Percentiles rank a stretch among this genome's conserved stretches.
phyloP scores from a whole-genome alignment of 805 yeast genomes.

The Candida maesae region DNA sequence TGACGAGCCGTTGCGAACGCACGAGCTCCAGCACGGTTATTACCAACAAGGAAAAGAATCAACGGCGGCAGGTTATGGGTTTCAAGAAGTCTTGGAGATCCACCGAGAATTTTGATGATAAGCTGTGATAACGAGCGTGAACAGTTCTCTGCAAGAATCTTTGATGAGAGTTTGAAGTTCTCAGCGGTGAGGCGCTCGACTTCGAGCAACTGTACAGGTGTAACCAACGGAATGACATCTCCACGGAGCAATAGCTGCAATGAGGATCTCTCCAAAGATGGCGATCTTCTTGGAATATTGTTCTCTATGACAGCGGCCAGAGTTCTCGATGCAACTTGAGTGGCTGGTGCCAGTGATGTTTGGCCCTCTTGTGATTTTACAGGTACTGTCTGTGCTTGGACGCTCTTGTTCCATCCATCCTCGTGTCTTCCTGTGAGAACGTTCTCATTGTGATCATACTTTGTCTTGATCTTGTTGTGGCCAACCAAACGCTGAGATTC shows the following conservation, averaged over 20 bases:
- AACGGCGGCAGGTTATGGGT: slow-evolving; percentile 79
- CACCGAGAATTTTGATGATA: slow-evolving; percentile 63
- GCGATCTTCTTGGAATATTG: slow-evolving; percentile 9
- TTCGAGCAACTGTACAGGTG: slow-evolving; percentile 77
- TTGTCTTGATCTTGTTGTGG: slow-evolving; percentile 55
- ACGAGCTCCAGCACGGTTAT: slow-evolving; percentile 67
- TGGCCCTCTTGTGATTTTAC: too few relatives aligned
- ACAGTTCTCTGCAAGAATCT: slow-evolving; percentile 56
- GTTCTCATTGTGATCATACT: slow-evolving; percentile 71
- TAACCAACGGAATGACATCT: slow-evolving; percentile 52
- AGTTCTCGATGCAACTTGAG: slow-evolving; percentile 9
- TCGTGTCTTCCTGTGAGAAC: slow-evolving; percentile 32
- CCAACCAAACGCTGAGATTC: slow-evolving; percentile 67
- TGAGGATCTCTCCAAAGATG: slow-evolving; percentile 12
- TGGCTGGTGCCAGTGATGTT: slow-evolving; percentile 5
- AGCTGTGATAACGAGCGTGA: slow-evolving; percentile 62
- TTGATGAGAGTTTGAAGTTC: slow-evolving; percentile 45
- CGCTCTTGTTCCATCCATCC: slow-evolving; percentile 22
- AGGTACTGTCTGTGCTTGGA: too few relatives aligned
- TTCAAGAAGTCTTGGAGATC: slow-evolving; percentile 56
- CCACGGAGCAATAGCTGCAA: slow-evolving; percentile 12
- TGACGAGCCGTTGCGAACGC: slow-evolving; percentile 80
- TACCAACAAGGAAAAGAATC: slow-evolving; percentile 68
- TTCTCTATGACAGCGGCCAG: slow-evolving; percentile 7
- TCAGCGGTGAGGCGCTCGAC: slow-evolving; percentile 60